Evolutionary conservation across 495 filamentous ascomycete genomes (phyloP).

Genomic region (Aspergillus indologenus): DNA sequence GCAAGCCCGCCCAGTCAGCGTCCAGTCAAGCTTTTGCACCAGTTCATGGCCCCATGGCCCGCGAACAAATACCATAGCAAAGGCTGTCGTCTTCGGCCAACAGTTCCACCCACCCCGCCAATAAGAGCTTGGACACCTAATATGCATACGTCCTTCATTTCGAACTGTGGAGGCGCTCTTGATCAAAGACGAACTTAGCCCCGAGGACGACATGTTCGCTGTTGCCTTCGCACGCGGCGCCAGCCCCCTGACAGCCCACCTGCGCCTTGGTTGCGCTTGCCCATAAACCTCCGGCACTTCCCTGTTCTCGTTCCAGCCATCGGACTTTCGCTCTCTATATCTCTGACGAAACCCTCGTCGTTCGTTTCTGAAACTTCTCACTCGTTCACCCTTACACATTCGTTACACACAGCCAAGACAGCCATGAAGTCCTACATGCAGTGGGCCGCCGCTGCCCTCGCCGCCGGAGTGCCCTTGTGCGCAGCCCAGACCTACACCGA

Average conservation of each 20-base stretch:
- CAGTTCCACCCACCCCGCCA: background rate
- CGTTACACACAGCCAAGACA: background rate
- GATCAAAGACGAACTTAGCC: background rate
- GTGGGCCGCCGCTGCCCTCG: constrained; percentile 1
- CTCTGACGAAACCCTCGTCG: too few relatives aligned
- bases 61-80: background rate
- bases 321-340: constrained; percentile 1
- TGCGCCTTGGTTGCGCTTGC: background rate
- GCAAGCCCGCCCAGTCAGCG: background rate
- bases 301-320: background rate
- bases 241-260: background rate
- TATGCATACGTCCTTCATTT: background rate
- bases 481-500: constrained; percentile 40
- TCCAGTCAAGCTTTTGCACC: constrained; percentile 1
- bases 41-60: background rate
- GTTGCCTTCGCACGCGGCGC: background rate
- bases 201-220: background rate
- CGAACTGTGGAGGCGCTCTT: background rate
- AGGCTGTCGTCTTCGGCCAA: background rate
- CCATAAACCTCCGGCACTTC: background rate
- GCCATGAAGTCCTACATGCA: constrained; percentile 1
- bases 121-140: background rate
- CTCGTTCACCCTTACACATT: background rate
- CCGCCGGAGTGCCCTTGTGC: background rate
- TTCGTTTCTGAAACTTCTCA: background rate